Base-by-base conservation (phyloP, 371 early-diverging fungal species). In the Chytridium lagenaria region DNA sequence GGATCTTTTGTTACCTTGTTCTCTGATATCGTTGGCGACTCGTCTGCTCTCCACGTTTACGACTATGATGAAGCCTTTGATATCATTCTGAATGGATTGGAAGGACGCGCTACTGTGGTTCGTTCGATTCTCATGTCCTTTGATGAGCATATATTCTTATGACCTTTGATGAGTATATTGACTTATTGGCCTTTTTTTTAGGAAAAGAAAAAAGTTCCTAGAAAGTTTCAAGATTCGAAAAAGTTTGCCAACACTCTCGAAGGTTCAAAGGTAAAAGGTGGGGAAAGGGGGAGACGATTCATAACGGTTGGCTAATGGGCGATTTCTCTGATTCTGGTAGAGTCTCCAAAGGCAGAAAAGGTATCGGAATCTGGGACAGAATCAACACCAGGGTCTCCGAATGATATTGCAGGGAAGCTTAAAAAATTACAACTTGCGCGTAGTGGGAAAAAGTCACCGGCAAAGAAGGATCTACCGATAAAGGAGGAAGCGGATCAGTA, bases 171-270 rank as follows among this genome's bases (percentile, higher is more conserved):
- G 36, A 19, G 31, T 19, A 12, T 5, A 3, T 39, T 7, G 30
- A 22, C 23, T 3, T 19, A 5, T 61, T 26, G 5, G 26, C 10
- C 44, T 44, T 22, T 2, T n/a, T 5, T n/a, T 55, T 55, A 79
- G 76, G 69, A 68, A 40, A 51, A 64, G 49, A 77, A 83, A 67
- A 78, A 80, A 26, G 88, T 83, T 65, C 95, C 95, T 34, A 84
- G 94, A 76, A 89, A 84, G 78, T 96, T 96, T 79, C 92, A 94
- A 69, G 87, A 94, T 23, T 92, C 94, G 2, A 91, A 89, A 52
- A 93, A 92, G 81, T 96, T 87, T 77, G 85, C 92, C 67, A 86
- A 81, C 52, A 89, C 94, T 0, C 76, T 92, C 0, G 90, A 91
- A 55, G 94, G 88, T 30, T 89, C 92, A n/a, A 87, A 89, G 79